Evolutionary conservation across 208 protist genomes (phyloP).

Genomic region (Porcisia hertigi): DNA sequence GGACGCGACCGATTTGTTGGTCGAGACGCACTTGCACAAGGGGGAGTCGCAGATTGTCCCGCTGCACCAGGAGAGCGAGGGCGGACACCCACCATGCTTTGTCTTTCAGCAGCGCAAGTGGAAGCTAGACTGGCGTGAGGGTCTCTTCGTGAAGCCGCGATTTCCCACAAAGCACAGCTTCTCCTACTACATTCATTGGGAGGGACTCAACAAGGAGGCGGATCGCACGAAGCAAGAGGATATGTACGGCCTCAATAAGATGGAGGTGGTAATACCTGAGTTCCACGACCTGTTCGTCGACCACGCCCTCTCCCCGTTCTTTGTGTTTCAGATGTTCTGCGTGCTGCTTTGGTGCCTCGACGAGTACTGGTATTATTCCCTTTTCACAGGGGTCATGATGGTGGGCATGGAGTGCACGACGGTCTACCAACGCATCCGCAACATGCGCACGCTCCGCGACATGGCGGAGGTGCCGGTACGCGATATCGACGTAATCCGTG

Average conservation of each 20-base stretch:
- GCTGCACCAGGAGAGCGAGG: constrained; percentile 56
- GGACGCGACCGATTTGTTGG: constrained; percentile 71
- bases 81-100: constrained; percentile 74
- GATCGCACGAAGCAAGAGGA: constrained; percentile 59
- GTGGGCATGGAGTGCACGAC: constrained; percentile 97
- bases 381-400: constrained; percentile 98
- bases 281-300: constrained; percentile 96
- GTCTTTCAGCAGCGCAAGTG: constrained; percentile 92
- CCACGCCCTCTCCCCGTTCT: constrained; percentile 97
- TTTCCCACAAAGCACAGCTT: constrained; percentile 84
- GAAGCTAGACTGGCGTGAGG: constrained; percentile 68
- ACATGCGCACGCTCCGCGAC: constrained; percentile 91
- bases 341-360: constrained; percentile 96
- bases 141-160: constrained; percentile 80
- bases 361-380: constrained; percentile 97
- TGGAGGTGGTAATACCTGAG: constrained; percentile 94
- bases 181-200: constrained; percentile 71
- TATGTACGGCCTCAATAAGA: constrained; percentile 85
- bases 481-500: constrained; percentile 72
- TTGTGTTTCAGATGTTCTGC: constrained; percentile 99
- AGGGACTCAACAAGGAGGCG: constrained; percentile 62
- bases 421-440: constrained; percentile 93
- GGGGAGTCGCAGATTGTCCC: constrained; percentile 87
- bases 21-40: constrained; percentile 77
- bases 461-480: constrained; percentile 92